These are phyloP conservation scores for Chrysoporthe austroafricana DNA, from an alignment of 2,329 filamentous ascomycete species.

Conservation along the genomic window DNA sequence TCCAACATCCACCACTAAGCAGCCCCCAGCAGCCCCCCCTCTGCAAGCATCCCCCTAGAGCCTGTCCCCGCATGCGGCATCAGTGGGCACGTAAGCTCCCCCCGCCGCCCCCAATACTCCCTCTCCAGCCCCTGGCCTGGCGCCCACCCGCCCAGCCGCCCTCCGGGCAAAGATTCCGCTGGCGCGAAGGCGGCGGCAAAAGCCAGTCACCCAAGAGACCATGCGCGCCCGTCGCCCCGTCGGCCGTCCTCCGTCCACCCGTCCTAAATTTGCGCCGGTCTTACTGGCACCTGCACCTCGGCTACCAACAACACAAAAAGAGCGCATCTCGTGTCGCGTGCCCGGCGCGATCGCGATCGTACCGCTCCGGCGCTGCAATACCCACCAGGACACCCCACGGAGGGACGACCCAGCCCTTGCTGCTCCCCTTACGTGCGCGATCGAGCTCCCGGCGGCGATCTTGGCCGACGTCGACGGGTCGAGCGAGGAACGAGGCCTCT, in stretches of 20 bases:
- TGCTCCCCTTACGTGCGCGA: conserved; percentile 5
- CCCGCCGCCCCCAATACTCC: too few species aligned
- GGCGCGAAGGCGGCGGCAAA: conserved; percentile 10
- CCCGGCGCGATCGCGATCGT: conserved; percentile 5
- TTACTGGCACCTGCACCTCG: conserved; percentile 19
- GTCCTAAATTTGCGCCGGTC: conserved; percentile 22
- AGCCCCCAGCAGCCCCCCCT: too few species aligned
- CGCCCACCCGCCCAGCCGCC: background rate
- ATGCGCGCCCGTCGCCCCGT: conserved; percentile 7
- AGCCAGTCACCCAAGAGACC: background rate
- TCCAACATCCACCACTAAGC: too few species aligned
- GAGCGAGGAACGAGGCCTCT: conserved; percentile 21
- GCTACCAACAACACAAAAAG: conserved; percentile 12
- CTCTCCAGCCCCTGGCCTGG: background rate
- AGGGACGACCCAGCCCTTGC: background rate
- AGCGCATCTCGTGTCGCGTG: conserved; percentile 25
- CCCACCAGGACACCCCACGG: background rate
- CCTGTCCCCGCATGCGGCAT: too few species aligned
- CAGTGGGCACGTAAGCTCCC: too few species aligned
- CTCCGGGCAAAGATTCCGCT: conserved; percentile 18
- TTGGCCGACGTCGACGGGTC: conserved; percentile 17
- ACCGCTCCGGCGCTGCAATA: conserved; percentile 1
- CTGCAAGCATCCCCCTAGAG: too few species aligned
- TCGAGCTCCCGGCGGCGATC: conserved; percentile 7
- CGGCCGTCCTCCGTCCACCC: conserved; percentile 12